These are phyloP conservation scores for Adansonia gregorii DNA, from an alignment of 441 rosid species.

Conservation along the genomic window DNA sequence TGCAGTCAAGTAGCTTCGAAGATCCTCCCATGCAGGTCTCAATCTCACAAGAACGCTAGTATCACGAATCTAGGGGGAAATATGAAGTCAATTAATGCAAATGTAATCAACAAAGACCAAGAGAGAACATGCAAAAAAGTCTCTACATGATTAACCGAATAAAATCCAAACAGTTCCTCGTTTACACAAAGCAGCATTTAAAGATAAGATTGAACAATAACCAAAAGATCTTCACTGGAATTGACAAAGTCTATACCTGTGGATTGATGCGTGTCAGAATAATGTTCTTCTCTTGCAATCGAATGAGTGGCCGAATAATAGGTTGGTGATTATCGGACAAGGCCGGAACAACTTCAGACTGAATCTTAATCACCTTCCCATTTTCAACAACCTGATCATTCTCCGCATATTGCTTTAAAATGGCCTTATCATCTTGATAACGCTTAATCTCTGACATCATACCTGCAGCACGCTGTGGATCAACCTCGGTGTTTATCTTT, in stretches of 20 bases:
- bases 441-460: conserved; percentile 85
- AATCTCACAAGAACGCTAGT: conserved; percentile 99
- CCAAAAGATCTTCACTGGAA: conserved; percentile 5
- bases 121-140: neutral
- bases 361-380: conserved; percentile 77
- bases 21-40: conserved; percentile 99
- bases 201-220: conserved; percentile 6
- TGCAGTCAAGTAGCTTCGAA: conserved; percentile 90
- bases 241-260: conserved; percentile 52
- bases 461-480: conserved; percentile 60
- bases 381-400: conserved; percentile 89
- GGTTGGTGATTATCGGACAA: conserved; percentile 78
- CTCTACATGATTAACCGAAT: neutral
- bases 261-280: conserved; percentile 95
- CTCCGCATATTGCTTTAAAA: conserved; percentile 88
- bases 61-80: conserved; percentile 71
- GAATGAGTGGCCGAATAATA: conserved; percentile 78
- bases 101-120: conserved; percentile 4
- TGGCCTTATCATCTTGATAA: conserved; percentile 83
- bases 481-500: conserved; percentile 48
- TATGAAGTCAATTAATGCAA: conserved; percentile 21
- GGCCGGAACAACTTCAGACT: conserved; percentile 76
- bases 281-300: conserved; percentile 82
- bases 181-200: conserved; percentile 2
- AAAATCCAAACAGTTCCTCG: neutral